Evolutionary conservation across 2,329 filamentous ascomycete species (phyloP).

Genomic region (Dichotomopilus funicola): DNA sequence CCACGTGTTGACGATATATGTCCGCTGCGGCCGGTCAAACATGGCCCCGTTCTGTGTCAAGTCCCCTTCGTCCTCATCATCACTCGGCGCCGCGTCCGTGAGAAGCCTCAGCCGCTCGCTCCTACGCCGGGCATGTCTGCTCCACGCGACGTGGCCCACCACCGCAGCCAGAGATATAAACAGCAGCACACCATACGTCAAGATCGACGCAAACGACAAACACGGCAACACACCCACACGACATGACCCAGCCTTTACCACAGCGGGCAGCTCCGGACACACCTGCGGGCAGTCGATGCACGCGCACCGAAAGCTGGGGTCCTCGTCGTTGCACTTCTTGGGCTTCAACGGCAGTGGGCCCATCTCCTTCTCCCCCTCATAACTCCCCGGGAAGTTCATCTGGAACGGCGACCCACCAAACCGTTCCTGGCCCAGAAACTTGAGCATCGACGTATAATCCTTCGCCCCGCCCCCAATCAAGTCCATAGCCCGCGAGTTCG

Average conservation of each 20-base stretch:
- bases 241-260: constrained; percentile 66
- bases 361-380: constrained; percentile 60
- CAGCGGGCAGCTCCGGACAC: constrained; percentile 72
- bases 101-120: constrained; percentile 80
- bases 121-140: constrained; percentile 64
- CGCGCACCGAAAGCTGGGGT: constrained; percentile 79
- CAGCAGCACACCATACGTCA: constrained; percentile 74
- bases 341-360: constrained; percentile 61
- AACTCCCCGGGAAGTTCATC: constrained; percentile 76
- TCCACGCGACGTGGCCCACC: constrained; percentile 69
- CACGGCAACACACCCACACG: constrained; percentile 85
- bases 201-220: constrained; percentile 84
- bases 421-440: constrained; percentile 90
- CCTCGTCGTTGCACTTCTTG: constrained; percentile 84
- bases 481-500: constrained; percentile 88
- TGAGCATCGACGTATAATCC: constrained; percentile 78
- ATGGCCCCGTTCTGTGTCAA: constrained; percentile 69
- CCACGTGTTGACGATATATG: constrained; percentile 77
- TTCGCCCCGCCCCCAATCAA: constrained; percentile 93
- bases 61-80: constrained; percentile 91
- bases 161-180: constrained; percentile 59
- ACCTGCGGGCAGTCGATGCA: constrained; percentile 88
- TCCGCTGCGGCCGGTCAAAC: constrained; percentile 69
- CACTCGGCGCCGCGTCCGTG: constrained; percentile 75
- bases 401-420: constrained; percentile 91